Evolutionary conservation across 345 rosid genomes (phyloP), one percentile per base, ranked within the genome.

Genomic region (Triadica sebifera): DNA sequence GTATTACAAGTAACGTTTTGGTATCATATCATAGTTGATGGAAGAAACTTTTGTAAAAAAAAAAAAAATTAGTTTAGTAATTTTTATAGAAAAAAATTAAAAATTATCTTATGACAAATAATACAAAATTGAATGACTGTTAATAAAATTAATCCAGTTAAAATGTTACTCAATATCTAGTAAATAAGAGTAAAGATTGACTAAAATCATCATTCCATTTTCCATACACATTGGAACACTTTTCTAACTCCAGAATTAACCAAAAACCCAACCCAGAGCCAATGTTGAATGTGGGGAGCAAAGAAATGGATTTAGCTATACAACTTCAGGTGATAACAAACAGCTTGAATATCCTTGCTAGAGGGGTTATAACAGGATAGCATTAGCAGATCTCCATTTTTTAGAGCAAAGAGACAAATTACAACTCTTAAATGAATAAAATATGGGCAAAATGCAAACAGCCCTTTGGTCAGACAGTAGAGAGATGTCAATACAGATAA

Each of bases 401-500:
- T 37, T 9, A 38, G 17, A 43, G 24, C 38, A 51, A 22, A 52
- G 68, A 16, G 20, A 60, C 16, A 37, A 46, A 69, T 53, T 60
- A 66, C 81, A 80, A 55, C 74, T 63, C 79, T 64, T 64, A 12
- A 69, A 77, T 52, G 75, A 81, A 69, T 62, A 65, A 50, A 72
- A 64, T 53, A 67, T 45, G 45, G 65, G 69, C 56, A 68, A 56
- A 25, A 70, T 63, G 41, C 68, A 75, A 79, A 46, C 59, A 77
- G 74, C 64, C 81, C 70, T 49, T 56, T 1, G 61, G 59, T 52
- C n/a, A 19, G 38, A 66, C 22, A 16, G 63, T 77, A 83, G 59
- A 50, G 73, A 72, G 77, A 58, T 24, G 63, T 70, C 34, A 22
- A 59, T 65, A 77, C 84, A 77, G 78, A 78, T 67, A 46, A 67